phyloP scores from a whole-genome alignment of 805 yeast genomes.

The Metschnikowia kofuensis region DNA sequence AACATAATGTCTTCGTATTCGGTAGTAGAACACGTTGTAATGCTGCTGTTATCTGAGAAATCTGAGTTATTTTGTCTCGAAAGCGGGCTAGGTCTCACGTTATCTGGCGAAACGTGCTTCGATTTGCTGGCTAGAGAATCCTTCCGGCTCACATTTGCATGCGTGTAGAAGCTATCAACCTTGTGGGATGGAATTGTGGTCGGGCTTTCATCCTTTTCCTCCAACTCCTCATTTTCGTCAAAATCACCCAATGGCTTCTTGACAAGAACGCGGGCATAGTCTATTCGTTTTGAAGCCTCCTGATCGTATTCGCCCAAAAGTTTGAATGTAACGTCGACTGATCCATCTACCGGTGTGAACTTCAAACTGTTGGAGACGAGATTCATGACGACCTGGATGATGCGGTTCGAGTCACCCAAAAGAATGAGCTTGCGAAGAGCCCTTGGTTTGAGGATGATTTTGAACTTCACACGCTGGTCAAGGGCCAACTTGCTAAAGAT shows the following conservation, averaged over 20 bases:
- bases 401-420: conserved; percentile 86
- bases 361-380: conserved; percentile 86
- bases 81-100: background rate
- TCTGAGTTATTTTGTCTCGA: conserved; percentile 2
- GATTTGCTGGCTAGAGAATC: background rate
- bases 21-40: conserved; percentile 35
- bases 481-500: conserved; percentile 78
- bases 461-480: conserved; percentile 70
- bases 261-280: conserved; percentile 14
- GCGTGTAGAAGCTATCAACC: background rate
- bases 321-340: conserved; percentile 61
- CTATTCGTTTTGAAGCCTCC: conserved; percentile 12
- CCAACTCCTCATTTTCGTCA: background rate
- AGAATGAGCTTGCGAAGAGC: conserved; percentile 59
- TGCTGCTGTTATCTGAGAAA: conserved; percentile 17
- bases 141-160: background rate
- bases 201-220: background rate
- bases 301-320: conserved; percentile 69
- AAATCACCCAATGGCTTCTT: conserved; percentile 2
- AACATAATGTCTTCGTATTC: conserved; percentile 39
- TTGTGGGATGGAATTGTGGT: no score
- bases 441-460: conserved; percentile 62
- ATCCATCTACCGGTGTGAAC: conserved; percentile 88
- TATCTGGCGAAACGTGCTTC: background rate
- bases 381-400: conserved; percentile 90